Evolutionary conservation across 192 early-diverging fungal species (phyloP).

Genomic region (Cetraspora pellucida): DNA sequence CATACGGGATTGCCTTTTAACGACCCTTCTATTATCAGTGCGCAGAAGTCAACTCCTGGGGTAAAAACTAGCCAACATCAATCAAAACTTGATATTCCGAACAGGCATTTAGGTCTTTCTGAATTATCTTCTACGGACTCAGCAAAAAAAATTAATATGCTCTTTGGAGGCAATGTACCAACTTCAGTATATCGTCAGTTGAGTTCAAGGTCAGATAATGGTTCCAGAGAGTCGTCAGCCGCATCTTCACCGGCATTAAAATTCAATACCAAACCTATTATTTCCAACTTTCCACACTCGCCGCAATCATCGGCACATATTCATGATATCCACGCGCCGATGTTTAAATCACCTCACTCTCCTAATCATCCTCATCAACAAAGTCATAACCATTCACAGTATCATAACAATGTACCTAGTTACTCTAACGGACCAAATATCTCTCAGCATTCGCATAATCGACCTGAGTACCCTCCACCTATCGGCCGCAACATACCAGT

Average conservation of each 20-base stretch:
- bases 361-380: slow-evolving; percentile 23
- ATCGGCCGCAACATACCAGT: slow-evolving; percentile 33
- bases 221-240: slow-evolving; percentile 32
- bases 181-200: slow-evolving; percentile 63
- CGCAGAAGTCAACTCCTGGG: slow-evolving; percentile 9
- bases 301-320: slow-evolving; percentile 24
- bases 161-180: slow-evolving; percentile 56
- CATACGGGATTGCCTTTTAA: slow-evolving; percentile 29
- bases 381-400: slow-evolving; percentile 18
- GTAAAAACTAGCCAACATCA: neutral
- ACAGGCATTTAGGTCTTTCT: slow-evolving; percentile 13
- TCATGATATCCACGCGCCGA: slow-evolving; percentile 14
- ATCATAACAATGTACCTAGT: slow-evolving; percentile 15
- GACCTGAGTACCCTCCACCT: slow-evolving; percentile 17
- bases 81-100: slow-evolving; percentile 18
- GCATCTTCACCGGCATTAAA: slow-evolving; percentile 33
- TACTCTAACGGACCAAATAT: slow-evolving; percentile 30
- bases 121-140: slow-evolving; percentile 22
- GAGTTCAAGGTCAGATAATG: slow-evolving; percentile 53
- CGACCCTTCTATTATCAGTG: slow-evolving; percentile 32
- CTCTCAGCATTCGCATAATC: slow-evolving; percentile 18
- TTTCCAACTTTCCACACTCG: slow-evolving; percentile 23
- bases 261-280: slow-evolving; percentile 28
- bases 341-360: slow-evolving; percentile 24
- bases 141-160: slow-evolving; percentile 29